Evolutionary conservation across 805 yeast species (phyloP).

Genomic region (Candida xiaguanensis): DNA sequence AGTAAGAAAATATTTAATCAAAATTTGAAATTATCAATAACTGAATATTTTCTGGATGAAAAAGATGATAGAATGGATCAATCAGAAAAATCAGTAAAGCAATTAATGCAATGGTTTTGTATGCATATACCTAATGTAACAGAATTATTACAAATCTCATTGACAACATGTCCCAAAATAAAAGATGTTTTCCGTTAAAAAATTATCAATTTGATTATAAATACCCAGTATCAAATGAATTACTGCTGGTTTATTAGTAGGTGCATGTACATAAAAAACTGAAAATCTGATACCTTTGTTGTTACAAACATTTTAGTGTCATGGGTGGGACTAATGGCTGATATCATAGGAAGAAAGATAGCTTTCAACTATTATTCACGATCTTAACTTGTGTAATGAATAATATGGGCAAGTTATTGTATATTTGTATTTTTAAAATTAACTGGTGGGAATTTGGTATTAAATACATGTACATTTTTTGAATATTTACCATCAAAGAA

Average conservation of each 20-base stretch:
- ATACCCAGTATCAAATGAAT: slow-evolving; percentile 23
- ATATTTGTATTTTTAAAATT: slow-evolving; percentile 44
- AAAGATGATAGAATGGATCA: too few relatives aligned
- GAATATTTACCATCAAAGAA: slow-evolving; percentile 50
- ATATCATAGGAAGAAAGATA: slow-evolving; percentile 49
- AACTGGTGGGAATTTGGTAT: slow-evolving; percentile 56
- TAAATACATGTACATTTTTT: slow-evolving; percentile 51
- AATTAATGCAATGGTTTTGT: too few relatives aligned
- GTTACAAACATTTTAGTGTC: slow-evolving; percentile 18
- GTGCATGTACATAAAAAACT: slow-evolving; percentile 27
- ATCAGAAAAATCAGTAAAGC: too few relatives aligned
- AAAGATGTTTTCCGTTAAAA: too few relatives aligned
- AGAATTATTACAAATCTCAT: too few relatives aligned
- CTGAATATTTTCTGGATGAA: too few relatives aligned
- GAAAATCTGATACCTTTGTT: neutral
- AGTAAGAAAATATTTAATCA: too few relatives aligned
- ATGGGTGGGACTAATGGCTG: slow-evolving; percentile 58
- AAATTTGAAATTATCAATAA: too few relatives aligned
- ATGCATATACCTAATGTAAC: too few relatives aligned
- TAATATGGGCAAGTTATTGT: slow-evolving; percentile 46
- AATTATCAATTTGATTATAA: slow-evolving; percentile 24
- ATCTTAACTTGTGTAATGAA: slow-evolving; percentile 52
- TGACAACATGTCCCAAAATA: too few relatives aligned
- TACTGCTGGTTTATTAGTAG: slow-evolving; percentile 44
- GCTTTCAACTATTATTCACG: slow-evolving; percentile 55